Evolutionary conservation across 257 asterid species (phyloP), one percentile per base, ranked within the genome.

Genomic region (Coffea canephora): DNA sequence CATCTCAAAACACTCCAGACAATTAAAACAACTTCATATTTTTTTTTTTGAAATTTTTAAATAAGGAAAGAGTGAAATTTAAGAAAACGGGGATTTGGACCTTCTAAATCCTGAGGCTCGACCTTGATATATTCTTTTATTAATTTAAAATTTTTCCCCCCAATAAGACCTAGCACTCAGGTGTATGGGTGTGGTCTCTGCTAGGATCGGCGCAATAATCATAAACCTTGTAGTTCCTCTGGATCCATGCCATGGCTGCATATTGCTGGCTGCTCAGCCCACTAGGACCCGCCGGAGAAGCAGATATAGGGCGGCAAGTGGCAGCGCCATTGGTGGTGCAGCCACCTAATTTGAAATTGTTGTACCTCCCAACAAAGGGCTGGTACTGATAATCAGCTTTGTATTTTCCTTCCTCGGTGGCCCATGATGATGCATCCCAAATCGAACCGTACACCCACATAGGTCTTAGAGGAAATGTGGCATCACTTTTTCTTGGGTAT

Each of bases 371-470:
- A 0, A 91, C 82, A 31, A 95, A 95, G 8, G 98, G 98, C 70
- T 93, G 96, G 87, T 90, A 87, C 1, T 5, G 69, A 67, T 93
- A 95, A 52, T 95, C 91, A 0, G 95, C 97, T 75, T 82, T 90
- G 90, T 90, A 91, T 82, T 59, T 89, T 16, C 98, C 98, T n/a
- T 89, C 80, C 73, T 94, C 98, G 0, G 98, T 94, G 74, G 98
- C 98, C 98, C 98, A 94, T 0, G 97, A 81, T 1, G 98, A 94
- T 31, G 98, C 98, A 79, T 94, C 98, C 98, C 98, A 94, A 41
- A 94, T 87, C 0, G 98, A 92, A 1, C 97, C 98, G 39, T 94
- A 92, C 43, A 85, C 83, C 84, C 86, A 89, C 97, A 94, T 87
- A 7, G 95, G 93, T 85, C 98, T 85, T 11, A 78, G 21, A 0